A percentile compares a stretch with the other conserved stretches of the same genome.
Evolutionary conservation across 495 filamentous ascomycete species (phyloP).

Genomic region (Talaromyces wortmannii): DNA sequence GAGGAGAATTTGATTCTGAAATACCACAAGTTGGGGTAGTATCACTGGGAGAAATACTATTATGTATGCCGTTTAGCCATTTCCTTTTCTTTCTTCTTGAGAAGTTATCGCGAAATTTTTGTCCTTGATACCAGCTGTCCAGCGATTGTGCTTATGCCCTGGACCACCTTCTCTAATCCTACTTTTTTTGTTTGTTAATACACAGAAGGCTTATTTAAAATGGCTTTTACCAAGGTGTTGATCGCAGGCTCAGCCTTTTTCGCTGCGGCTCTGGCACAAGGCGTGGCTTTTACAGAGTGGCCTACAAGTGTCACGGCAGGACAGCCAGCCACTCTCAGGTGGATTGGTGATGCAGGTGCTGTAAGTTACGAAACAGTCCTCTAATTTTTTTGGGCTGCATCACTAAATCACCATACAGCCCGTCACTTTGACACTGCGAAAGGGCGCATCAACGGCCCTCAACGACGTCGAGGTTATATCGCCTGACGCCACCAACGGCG

Average conservation of each 20-base stretch:
- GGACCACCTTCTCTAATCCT: no score
- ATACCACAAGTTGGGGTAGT: no score
- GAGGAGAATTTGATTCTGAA: background rate
- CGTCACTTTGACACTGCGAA: constrained; percentile 36
- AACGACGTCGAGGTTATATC: constrained; percentile 33
- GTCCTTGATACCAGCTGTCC: no score
- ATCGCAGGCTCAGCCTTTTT: constrained; percentile 27
- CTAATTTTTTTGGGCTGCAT: background rate
- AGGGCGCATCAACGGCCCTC: constrained; percentile 31
- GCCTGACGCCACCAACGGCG: constrained; percentile 21
- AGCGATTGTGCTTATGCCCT: no score
- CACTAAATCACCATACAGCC: constrained; percentile 16
- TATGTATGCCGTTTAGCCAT: background rate
- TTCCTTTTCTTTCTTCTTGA: background rate
- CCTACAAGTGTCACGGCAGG: constrained; percentile 32
- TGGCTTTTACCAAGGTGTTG: constrained; percentile 24
- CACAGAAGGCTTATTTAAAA: constrained; percentile 6
- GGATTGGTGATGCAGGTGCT: constrained; percentile 27
- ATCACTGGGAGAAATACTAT: background rate
- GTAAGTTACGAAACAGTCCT: constrained; percentile 13
- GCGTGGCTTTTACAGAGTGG: constrained; percentile 35
- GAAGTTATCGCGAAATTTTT: no score
- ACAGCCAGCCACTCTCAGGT: constrained; percentile 30
- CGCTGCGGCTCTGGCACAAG: constrained; percentile 20
- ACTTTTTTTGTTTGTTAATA: no score